phyloP scores from a whole-genome alignment of 441 rosid genomes.

The Gossypium gossypioides region DNA sequence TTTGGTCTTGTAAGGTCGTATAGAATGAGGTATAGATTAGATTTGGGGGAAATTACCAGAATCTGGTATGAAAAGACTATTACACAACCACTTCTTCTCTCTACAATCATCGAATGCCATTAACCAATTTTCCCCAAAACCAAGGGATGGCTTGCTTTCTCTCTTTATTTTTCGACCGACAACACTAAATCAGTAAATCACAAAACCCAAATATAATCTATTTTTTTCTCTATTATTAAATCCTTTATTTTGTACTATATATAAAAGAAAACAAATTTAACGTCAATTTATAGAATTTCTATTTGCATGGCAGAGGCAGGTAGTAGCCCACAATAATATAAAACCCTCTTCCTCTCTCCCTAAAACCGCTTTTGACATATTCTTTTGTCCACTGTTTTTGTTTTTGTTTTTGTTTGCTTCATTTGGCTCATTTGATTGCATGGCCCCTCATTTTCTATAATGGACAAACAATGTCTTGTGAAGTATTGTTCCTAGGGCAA shows the following conservation, averaged over 20 bases:
- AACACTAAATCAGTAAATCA: not conserved
- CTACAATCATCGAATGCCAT: not conserved
- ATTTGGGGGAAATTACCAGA: not conserved
- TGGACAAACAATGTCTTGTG: no score
- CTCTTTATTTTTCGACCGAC: not conserved
- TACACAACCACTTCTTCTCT: not conserved
- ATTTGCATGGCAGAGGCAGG: not conserved
- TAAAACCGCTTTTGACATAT: not conserved
- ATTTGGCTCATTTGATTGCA: not conserved
- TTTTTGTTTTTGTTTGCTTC: not conserved
- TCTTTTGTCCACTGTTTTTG: not conserved
- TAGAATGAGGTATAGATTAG: no score
- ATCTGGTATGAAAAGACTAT: not conserved
- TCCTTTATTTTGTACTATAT: not conserved
- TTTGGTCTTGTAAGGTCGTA: no score
- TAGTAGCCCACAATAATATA: not conserved
- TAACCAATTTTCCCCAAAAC: not conserved
- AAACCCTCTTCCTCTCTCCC: not conserved
- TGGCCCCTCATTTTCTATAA: not conserved
- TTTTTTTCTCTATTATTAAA: no score
- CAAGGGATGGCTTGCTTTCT: not conserved
- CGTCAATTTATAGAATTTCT: not conserved
- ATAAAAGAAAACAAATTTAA: not conserved
- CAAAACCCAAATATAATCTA: not conserved
- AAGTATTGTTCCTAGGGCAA: no score